Evolutionary conservation across 805 yeast species (phyloP), one percentile per base, ranked within the genome.

Genomic region (Teunomyces cretensis): DNA sequence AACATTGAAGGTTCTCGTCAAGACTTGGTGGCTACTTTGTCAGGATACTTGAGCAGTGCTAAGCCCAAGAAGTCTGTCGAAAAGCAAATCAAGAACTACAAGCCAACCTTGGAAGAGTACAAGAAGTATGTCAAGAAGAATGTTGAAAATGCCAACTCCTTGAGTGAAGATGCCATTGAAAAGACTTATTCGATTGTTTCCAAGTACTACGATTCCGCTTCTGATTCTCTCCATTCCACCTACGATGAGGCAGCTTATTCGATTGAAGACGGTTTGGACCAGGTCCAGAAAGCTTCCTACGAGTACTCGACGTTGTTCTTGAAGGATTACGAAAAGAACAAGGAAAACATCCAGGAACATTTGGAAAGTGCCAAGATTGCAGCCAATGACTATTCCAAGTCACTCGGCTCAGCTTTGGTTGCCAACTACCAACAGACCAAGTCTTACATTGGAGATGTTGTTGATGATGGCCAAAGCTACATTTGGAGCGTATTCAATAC

Each of bases 1-100:
- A 48, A 40, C 5, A 44, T 56, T 32, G 57, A 53, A n/a, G 65
- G 60, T 13, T 43, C 60, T 14, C 55, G 65, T 41, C 51, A 58
- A 24, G 65, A 61, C 7, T 51, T 66, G 38, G 38, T 61, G 33
- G 41, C 48, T 9, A 46, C 51, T 11, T 55, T 59, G 16, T 28
- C 39, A n/a, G 48, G 51, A 22, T 51, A 56, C 33, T 43, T 45
- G 33, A 47, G 26, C 12, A 42, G 22, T 15, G 40, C 15, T 14
- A 14, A 13, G 9, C 14, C 33, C 48, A 55, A 13, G 58, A 13
- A 38, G 27, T 32, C 47, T 2, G n/a, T 40, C 28, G 14, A 54
- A n/a, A 49, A 55, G 5, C 62, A 57, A 22, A 40, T 51, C 36
- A 50, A 58, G 28, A 26, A 56, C 35, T 54, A 50, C 40, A 48